Evolutionary conservation across 2,329 filamentous ascomycete genomes (phyloP), one percentile per base, ranked within the genome.

Genomic region (Aspergillus pseudotamarii): DNA sequence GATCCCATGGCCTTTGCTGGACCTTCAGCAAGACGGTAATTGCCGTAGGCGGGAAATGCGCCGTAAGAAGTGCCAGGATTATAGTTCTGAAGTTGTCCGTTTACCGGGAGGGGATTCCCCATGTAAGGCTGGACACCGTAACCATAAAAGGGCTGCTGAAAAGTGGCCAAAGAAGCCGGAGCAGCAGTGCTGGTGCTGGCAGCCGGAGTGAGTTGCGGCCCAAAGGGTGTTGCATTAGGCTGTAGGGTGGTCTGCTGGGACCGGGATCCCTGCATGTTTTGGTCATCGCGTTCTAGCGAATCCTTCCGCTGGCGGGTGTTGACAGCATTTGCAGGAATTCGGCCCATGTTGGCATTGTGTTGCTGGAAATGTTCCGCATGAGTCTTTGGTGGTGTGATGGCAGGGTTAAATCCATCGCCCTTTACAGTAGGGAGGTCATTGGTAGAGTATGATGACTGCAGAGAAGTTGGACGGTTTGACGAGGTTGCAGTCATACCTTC

Each of bases 381-480:
- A 6, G 82, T 88, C 74, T 91, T 91, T 58, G 81, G 79, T 12
- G 80, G 72, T 14, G 78, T 81, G 34, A 78, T 74, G 4, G 75
- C 71, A 26, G 72, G 73, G 55, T 84, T 80, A 57, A 83, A 78
- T 60, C 86, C 85, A 59, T 86, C 83, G 68, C 84, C 90, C 85
- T 95, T 96, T 73, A 93, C 83, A 9, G 93, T 96, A 5, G 93
- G 91, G 23, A 97, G 85, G 73, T 98, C 94, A 77, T 91, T 95
- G 59, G 92, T 89, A 11, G 95, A 97, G 81, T 92, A 97, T 0
- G 94, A 97, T 51, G 91, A 89, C 78, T 94, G 91, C 62, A 97
- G 63, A 11, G 78, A 75, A 5, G 70, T 71, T 21, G 80, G 80
- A 26, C 80, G 78, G 68, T 68, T 85, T 30, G 73, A 68, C n/a